Base-by-base conservation (phyloP, 225 moss, liverwort and hornwort genomes). In the Sphagnum tenellum region DNA sequence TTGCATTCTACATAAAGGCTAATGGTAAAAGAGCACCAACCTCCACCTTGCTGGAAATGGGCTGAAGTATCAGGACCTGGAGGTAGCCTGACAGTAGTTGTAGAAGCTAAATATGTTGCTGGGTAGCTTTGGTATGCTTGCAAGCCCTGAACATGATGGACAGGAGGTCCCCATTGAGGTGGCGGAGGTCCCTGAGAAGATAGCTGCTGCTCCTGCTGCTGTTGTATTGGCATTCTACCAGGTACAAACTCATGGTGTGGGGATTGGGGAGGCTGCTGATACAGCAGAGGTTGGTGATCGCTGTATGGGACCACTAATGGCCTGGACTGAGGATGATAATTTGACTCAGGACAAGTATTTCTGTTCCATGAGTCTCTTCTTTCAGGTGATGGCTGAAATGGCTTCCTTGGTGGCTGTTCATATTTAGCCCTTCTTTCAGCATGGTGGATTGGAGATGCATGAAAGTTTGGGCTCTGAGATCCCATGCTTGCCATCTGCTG, bases 381-480 rank as follows among this genome's bases (percentile, higher is more conserved):
- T 60, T 84, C 84, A 29, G 80, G 84, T 57, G 84, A 84, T 63
- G 84, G 80, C 59, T 78, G 84, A 50, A 84, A 84, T 64, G 80
- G 84, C 59, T 77, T 77, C 66, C 80, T 80, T 49, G 69, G 53
- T 47, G 77, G 84, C 65, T 84, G 84, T 14, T 84, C 84, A 12
- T 69, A 72, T 51, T 77, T 70, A 53, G 69, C 57, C 57, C 80
- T 75, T 60, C 73, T 80, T 47, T 80, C 80, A 73, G 77, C 72
- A 46, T 72, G 71, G 66, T 74, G 75, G 66, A 80, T 80, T 29
- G 77, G 75, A 48, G 84, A 84, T 66, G 80, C 84, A 59, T 80
- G 70, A 12, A 80, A 84, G 59, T 84, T 84, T 60, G 80, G 78
- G 66, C 84, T 80, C 71, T 84, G 84, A 78, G 75, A 80, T n/a